Evolutionary conservation across 495 filamentous ascomycete genomes (phyloP).

Genomic region (Daldinia concentrica): DNA sequence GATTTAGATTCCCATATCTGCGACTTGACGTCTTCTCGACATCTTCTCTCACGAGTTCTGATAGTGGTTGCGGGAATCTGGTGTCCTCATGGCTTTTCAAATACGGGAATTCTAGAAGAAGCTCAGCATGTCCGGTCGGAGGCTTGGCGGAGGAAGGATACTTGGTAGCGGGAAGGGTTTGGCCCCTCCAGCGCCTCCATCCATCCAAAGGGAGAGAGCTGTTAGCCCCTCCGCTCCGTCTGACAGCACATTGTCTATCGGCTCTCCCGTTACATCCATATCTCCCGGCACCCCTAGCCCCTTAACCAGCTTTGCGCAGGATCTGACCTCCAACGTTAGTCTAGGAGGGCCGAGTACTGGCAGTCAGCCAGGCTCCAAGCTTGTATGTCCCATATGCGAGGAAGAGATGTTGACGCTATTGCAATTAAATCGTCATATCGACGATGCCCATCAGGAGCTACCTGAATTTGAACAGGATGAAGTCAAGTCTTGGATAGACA

Average conservation of each 20-base stretch:
- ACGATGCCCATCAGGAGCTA: slow-evolving; percentile 93
- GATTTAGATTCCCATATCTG: slow-evolving; percentile 3
- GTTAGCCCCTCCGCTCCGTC: slow-evolving; percentile 59
- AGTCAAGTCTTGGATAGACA: slow-evolving; percentile 97
- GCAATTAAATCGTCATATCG: slow-evolving; percentile 94
- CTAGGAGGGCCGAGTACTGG: slow-evolving; percentile 56
- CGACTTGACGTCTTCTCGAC: slow-evolving; percentile 8
- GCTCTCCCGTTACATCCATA: slow-evolving; percentile 51
- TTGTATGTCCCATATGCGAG: slow-evolving; percentile 94
- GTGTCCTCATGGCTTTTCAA: slow-evolving; percentile 33
- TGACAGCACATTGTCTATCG: slow-evolving; percentile 62
- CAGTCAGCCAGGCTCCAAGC: slow-evolving; percentile 56
- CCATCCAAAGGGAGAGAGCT: slow-evolving; percentile 46
- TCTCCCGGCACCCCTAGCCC: slow-evolving; percentile 45
- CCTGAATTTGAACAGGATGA: slow-evolving; percentile 94
- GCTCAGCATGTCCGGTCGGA: slow-evolving; percentile 75
- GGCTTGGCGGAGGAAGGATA: slow-evolving; percentile 88
- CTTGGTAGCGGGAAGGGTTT: slow-evolving; percentile 83
- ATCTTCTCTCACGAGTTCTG: slow-evolving; percentile 17
- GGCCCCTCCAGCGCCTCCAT: slow-evolving; percentile 64
- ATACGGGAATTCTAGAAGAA: slow-evolving; percentile 24
- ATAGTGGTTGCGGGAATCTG: slow-evolving; percentile 5
- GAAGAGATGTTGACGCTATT: slow-evolving; percentile 97
- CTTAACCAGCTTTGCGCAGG: slow-evolving; percentile 53
- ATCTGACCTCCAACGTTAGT: slow-evolving; percentile 59